Conservation (phyloP, 2,329 filamentous ascomycete species). For the Xylaria hypoxylon region DNA sequence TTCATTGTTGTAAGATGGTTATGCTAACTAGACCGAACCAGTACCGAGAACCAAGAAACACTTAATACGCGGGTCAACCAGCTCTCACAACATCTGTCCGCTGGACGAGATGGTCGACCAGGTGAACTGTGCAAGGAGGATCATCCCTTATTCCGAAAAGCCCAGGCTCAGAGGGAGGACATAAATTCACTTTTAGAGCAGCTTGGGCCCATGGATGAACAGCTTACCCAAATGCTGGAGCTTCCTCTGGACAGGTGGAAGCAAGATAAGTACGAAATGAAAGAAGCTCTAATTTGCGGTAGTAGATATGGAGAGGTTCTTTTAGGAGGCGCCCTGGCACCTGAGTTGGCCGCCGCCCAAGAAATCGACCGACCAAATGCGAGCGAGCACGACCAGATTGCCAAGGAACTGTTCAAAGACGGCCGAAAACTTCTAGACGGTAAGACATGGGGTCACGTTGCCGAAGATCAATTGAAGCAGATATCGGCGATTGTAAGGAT, state of each 20-base stretch:
- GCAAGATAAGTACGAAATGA: conserved; percentile 51
- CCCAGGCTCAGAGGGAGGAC: conserved; percentile 41
- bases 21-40: conserved; percentile 33
- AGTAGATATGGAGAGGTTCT: conserved; percentile 51
- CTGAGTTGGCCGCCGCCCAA: conserved; percentile 33
- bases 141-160: conserved; percentile 45
- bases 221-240: conserved; percentile 42
- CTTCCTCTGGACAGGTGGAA: conserved; percentile 50
- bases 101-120: not conserved
- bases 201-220: conserved; percentile 48
- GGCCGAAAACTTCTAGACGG: conserved; percentile 39
- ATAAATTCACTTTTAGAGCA: conserved; percentile 47
- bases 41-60: conserved; percentile 34
- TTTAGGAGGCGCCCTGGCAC: conserved; percentile 44
- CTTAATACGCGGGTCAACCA: conserved; percentile 34
- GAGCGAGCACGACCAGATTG: conserved; percentile 47
- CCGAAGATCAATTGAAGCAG: conserved; percentile 44
- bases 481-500: conserved; percentile 43
- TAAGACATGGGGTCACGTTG: conserved; percentile 48
- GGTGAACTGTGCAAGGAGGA: conserved; percentile 39
- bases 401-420: conserved; percentile 50
- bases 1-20: not conserved
- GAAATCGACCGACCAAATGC: conserved; percentile 36
- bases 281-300: conserved; percentile 50
- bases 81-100: conserved; percentile 25